A percentile compares a stretch with the other conserved stretches of the same genome.
These are phyloP conservation scores for Pleurotus tuoliensis DNA, from an alignment of 768 basidiomycete genomes.

Conservation along the genomic window DNA sequence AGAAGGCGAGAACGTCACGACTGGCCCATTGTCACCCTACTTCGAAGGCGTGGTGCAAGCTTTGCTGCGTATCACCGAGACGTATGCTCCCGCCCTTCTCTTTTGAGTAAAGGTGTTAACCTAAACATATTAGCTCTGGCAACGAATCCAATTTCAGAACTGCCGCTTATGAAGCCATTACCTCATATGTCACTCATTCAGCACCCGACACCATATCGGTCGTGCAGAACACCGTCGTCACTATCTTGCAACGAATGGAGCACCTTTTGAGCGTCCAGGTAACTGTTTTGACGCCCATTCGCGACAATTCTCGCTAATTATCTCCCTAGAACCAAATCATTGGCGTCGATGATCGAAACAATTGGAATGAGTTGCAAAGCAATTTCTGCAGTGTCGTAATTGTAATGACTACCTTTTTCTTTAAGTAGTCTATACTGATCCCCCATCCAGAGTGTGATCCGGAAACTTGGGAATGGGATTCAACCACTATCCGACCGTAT, in stretches of 20 bases:
- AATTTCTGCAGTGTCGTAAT: conserved; percentile 91
- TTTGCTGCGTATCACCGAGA: conserved; percentile 83
- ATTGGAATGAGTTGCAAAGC: conserved; percentile 98
- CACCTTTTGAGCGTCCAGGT: conserved; percentile 82
- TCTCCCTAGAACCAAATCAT: conserved; percentile 78
- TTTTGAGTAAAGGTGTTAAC: conserved; percentile 10
- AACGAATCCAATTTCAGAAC: conserved; percentile 94
- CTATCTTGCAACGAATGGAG: conserved; percentile 88
- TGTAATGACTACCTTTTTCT: conserved; percentile 30
- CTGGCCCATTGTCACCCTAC: conserved; percentile 78
- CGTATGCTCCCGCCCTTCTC: conserved; percentile 39
- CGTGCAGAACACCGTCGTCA: conserved; percentile 77
- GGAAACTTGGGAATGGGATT: conserved; percentile 79
- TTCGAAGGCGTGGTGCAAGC: conserved; percentile 85
- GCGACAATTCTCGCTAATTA: not conserved
- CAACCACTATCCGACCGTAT: conserved; percentile 89
- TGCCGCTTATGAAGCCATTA: conserved; percentile 94
- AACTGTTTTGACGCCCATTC: conserved; percentile 16
- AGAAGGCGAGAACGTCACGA: conserved; percentile 47
- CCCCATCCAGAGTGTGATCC: conserved; percentile 67
- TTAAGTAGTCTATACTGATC: not conserved
- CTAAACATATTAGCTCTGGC: conserved; percentile 42
- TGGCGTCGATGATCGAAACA: conserved; percentile 93
- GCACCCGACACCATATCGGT: conserved; percentile 75
- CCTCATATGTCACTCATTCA: conserved; percentile 79